Conservation (phyloP, 257 asterid species). For the Anisodus tanguticus region DNA sequence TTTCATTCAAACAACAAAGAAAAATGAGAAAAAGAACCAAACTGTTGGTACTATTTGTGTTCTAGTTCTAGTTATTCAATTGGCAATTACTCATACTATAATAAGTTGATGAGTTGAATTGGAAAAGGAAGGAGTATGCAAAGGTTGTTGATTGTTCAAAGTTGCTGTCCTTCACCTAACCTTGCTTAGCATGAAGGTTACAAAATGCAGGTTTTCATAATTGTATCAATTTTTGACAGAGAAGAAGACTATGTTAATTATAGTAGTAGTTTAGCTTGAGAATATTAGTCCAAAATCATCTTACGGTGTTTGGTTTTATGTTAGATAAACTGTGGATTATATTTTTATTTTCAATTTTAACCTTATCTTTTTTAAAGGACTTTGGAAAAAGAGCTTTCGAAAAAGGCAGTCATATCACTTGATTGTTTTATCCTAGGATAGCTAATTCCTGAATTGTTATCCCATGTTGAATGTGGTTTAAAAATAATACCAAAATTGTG, state of each 20-base stretch:
- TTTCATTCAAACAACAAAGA: background rate
- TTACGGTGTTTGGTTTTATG: background rate
- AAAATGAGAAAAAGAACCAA: background rate
- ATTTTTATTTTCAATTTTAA: too few species aligned
- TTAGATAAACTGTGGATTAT: too few species aligned
- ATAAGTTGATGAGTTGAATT: conserved; percentile 22
- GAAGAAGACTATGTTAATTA: background rate
- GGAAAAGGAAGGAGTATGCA: conserved; percentile 29
- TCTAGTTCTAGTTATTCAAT: conserved; percentile 2
- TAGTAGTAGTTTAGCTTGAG: too few species aligned
- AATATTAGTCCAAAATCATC: too few species aligned
- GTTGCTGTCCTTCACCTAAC: conserved; percentile 81
- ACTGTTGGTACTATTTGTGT: background rate
- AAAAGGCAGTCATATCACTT: too few species aligned
- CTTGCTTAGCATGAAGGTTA: conserved; percentile 75
- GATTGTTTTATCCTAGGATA: too few species aligned
- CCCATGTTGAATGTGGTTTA: too few species aligned
- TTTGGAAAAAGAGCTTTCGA: too few species aligned
- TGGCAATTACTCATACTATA: conserved; percentile 30
- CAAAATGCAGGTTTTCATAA: conserved; percentile 23
- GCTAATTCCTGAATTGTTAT: too few species aligned
- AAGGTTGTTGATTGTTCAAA: conserved; percentile 37
- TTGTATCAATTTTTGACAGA: background rate
- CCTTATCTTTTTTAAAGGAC: too few species aligned
- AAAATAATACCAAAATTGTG: too few species aligned